phyloP scores from a whole-genome alignment of 2,329 filamentous ascomycete genomes.

The Pestalotiopsis sp. region DNA sequence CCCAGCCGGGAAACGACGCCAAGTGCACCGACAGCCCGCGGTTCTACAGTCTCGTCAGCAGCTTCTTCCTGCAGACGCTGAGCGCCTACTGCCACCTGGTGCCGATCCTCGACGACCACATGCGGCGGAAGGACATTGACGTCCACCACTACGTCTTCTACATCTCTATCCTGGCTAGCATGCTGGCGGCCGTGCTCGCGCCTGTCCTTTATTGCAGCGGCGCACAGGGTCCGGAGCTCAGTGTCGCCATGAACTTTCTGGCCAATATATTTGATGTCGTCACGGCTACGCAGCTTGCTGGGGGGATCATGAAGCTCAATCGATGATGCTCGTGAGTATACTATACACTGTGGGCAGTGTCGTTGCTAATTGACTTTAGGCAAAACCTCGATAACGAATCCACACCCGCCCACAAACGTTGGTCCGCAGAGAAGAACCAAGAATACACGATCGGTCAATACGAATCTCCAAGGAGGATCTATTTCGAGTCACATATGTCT shows the following conservation, averaged over 20 bases:
- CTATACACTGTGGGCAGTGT: neutral
- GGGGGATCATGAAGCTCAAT: neutral
- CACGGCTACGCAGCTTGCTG: neutral
- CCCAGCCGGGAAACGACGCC: neutral
- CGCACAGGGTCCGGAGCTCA: neutral
- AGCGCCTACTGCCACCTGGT: neutral
- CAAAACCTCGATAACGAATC: neutral
- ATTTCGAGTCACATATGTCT: too few species aligned
- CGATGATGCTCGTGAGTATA: neutral
- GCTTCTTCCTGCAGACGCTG: neutral
- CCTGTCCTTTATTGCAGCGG: neutral
- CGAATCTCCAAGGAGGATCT: too few species aligned
- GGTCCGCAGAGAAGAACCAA: too few species aligned
- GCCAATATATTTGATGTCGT: neutral
- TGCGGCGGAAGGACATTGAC: neutral
- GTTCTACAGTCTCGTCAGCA: neutral
- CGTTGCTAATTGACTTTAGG: neutral
- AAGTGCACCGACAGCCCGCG: neutral
- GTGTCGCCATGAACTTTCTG: neutral
- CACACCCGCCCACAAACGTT: too few species aligned
- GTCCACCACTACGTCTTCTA: neutral
- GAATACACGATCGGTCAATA: too few species aligned
- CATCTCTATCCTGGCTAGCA: neutral
- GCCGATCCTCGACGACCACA: neutral
- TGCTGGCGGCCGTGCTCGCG: neutral